Base-by-base conservation (phyloP, 2,329 filamentous ascomycete species). In the Gnomoniopsis sp. region DNA sequence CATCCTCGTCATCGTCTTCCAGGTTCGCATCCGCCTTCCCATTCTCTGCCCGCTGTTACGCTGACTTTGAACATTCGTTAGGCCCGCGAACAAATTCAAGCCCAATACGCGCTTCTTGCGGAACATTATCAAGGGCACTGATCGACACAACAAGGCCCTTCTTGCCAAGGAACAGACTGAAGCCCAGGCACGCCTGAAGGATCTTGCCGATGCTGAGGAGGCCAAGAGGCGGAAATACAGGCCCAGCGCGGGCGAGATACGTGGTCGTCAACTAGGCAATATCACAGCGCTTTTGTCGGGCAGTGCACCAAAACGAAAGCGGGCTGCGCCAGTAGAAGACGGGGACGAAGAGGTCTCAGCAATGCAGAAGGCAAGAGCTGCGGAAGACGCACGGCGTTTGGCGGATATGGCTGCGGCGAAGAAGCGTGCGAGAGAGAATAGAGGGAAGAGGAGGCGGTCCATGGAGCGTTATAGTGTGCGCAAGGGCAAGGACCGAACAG, bases 71-170 rank as follows among this genome's bases (percentile, higher is more conserved):
- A 36, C 46, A 22, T 48, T 47, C 52, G 22, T 15, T 72, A 91
- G 85, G 68, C 84, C 87, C 58, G 74, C 82, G 49, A 83, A 83
- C 65, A 84, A 87, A 63, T 91, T 90, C 1, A 97, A 93, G 70
- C 93, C 93, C 3, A 98, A 99, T 68, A 97, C 90, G 0, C 84
- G 89, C 36, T 98, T 98, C 70, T 77, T 99, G 46, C 87, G 87
- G 59, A 89, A 95, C 67, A 90, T 98, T 58, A 91, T 99, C 62
- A 89, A 88, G 63, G 89, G 95, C 65, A 96, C 91, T 10, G 89
- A 96, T 66, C 88, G 75, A 55, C 93, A 99, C 74, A 99, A 99
- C 80, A 86, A 89, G 23, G 89, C 91, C 1, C 79, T 98, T 33
- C 84, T 91, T 19, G 90, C 89, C 1, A 96, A 88, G 68, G 93